Percentiles rank a stretch among this genome's conserved stretches.
These are phyloP conservation scores for Arthrobotrys entomopaga DNA, from an alignment of 2,329 filamentous ascomycete genomes.

Conservation along the genomic window DNA sequence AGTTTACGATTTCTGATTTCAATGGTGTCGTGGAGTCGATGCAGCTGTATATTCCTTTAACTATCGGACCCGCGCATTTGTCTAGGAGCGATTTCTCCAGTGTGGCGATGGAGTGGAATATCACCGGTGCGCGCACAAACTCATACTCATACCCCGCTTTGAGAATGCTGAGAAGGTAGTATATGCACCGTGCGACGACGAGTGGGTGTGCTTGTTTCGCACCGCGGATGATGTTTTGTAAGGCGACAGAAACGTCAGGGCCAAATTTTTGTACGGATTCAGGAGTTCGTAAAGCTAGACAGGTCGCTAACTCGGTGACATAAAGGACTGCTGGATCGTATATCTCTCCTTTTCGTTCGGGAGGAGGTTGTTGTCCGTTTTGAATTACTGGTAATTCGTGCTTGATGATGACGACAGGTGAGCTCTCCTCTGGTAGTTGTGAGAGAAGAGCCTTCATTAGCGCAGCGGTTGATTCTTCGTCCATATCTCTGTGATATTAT, in stretches of 20 bases:
- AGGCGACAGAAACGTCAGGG: constrained; percentile 78
- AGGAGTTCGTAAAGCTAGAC: constrained; percentile 79
- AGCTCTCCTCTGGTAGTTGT: constrained; percentile 86
- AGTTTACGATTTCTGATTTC: constrained; percentile 91
- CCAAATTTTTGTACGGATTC: constrained; percentile 78
- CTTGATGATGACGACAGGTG: constrained; percentile 87
- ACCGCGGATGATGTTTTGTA: constrained; percentile 85
- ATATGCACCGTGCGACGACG: constrained; percentile 83
- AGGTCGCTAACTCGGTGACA: constrained; percentile 87
- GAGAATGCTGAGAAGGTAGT: constrained; percentile 84
- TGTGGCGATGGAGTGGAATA: constrained; percentile 89
- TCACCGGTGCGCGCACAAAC: constrained; percentile 88
- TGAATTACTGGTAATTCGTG: constrained; percentile 77
- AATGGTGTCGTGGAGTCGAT: constrained; percentile 70
- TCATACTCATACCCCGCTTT: constrained; percentile 88
- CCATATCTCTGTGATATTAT: constrained; percentile 36
- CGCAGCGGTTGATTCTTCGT: constrained; percentile 38
- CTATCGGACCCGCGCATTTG: constrained; percentile 77
- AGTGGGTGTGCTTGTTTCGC: constrained; percentile 81
- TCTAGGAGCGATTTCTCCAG: constrained; percentile 81
- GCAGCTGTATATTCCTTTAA: constrained; percentile 82
- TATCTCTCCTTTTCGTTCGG: constrained; percentile 68
- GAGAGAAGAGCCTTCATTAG: constrained; percentile 79
- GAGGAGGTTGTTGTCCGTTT: constrained; percentile 70
- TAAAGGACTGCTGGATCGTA: constrained; percentile 92